Percentiles rank a stretch among this genome's conserved stretches.
Conservation (phyloP, 495 filamentous ascomycete species). For the Talaromyces trachyspermus region DNA sequence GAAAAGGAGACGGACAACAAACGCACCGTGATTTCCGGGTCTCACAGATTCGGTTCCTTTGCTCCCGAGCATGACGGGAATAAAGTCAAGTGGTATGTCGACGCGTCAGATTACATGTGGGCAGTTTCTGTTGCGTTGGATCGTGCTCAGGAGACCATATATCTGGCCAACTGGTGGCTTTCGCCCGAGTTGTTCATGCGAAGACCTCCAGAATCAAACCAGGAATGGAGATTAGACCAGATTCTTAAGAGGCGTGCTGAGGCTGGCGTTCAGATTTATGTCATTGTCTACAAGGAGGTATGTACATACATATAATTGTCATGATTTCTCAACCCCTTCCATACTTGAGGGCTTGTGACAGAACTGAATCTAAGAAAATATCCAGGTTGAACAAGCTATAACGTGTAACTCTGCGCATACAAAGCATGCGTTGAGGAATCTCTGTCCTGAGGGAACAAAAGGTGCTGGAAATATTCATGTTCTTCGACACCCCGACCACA, state of each 20-base stretch:
- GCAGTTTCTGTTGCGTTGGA: conserved; percentile 83
- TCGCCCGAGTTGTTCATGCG: conserved; percentile 89
- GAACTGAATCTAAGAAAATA: background rate
- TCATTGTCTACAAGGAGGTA: conserved; percentile 90
- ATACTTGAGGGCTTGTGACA: conserved; percentile 7
- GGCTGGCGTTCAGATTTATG: conserved; percentile 87
- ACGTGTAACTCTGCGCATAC: conserved; percentile 92
- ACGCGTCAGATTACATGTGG: conserved; percentile 89
- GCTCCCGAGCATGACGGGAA: conserved; percentile 81
- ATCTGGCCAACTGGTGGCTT: conserved; percentile 96
- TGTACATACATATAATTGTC: too few relatives aligned
- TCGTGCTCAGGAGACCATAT: conserved; percentile 82
- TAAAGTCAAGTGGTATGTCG: conserved; percentile 93
- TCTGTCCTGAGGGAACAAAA: conserved; percentile 72
- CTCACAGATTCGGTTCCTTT: conserved; percentile 79
- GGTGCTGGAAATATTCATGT: conserved; percentile 83
- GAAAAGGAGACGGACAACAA: conserved; percentile 79
- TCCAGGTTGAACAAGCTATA: conserved; percentile 60
- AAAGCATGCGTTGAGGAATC: conserved; percentile 72
- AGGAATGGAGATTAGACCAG: conserved; percentile 84
- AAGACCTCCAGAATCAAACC: conserved; percentile 68
- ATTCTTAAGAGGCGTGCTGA: conserved; percentile 83
- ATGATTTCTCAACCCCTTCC: too few relatives aligned
- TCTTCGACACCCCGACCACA: conserved; percentile 93
- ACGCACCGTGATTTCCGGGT: conserved; percentile 60